These are phyloP conservation scores for Alliaria petiolata DNA, from an alignment of 345 rosid genomes.

Conservation along the genomic window DNA sequence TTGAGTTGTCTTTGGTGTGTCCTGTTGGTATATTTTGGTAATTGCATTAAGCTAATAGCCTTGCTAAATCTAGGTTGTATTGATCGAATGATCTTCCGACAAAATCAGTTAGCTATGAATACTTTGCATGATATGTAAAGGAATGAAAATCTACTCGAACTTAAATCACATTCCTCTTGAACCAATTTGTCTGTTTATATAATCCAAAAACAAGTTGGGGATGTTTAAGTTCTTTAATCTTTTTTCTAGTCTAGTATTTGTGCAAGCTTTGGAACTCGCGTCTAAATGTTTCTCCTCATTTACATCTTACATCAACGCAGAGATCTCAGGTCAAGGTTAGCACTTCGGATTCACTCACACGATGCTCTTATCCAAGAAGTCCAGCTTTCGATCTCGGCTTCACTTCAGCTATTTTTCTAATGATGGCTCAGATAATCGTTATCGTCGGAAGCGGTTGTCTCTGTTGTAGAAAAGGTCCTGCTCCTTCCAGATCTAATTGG, in stretches of 20 bases:
- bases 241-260: neutral
- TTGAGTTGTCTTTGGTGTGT: neutral
- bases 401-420: slow-evolving; percentile 57
- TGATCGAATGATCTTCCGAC: neutral
- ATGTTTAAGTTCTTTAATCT: neutral
- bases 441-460: slow-evolving; percentile 67
- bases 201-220: neutral
- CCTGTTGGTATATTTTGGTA: neutral
- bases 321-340: slow-evolving; percentile 53
- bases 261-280: neutral
- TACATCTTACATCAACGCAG: slow-evolving; percentile 31
- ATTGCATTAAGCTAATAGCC: neutral
- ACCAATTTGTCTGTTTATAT: neutral
- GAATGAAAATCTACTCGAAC: too few relatives aligned
- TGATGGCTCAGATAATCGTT: slow-evolving; percentile 60
- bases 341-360: slow-evolving; percentile 36
- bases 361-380: slow-evolving; percentile 66
- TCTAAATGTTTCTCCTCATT: neutral
- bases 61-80: neutral
- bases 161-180: neutral
- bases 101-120: neutral
- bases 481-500: slow-evolving; percentile 61
- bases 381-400: slow-evolving; percentile 72
- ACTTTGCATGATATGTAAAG: too few relatives aligned
- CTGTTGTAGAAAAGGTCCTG: slow-evolving; percentile 62